Evolutionary conservation across 2,329 filamentous ascomycete species (phyloP).

Genomic region (Lecanicillium sp.): DNA sequence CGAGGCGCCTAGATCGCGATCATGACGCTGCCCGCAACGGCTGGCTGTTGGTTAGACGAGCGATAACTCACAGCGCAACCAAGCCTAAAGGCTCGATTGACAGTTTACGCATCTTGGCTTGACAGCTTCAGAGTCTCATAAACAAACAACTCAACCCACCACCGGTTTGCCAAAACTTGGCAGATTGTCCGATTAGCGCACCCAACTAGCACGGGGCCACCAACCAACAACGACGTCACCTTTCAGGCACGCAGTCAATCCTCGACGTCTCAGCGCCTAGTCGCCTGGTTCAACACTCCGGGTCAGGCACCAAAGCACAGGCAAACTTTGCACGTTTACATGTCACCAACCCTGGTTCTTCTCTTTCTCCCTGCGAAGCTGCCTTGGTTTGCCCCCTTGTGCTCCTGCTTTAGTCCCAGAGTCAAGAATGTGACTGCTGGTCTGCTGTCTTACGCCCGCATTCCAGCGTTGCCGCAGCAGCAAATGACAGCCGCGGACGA

Average conservation of each 20-base stretch:
- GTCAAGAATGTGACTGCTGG: conserved; percentile 2
- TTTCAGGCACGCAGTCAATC: too few species aligned
- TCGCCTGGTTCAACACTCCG: background rate
- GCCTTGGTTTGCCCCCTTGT: background rate
- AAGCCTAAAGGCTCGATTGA: background rate
- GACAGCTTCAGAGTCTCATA: too few species aligned
- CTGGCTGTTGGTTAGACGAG: too few species aligned
- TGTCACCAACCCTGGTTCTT: background rate
- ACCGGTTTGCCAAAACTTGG: too few species aligned
- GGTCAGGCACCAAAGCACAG: background rate
- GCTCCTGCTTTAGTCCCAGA: background rate
- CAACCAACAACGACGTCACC: too few species aligned
- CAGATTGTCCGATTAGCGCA: too few species aligned
- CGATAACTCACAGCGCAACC: too few species aligned
- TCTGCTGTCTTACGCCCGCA: background rate
- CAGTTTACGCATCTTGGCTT: too few species aligned
- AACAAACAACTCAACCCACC: too few species aligned
- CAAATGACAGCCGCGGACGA: background rate
- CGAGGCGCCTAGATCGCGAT: background rate
- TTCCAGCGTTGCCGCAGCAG: background rate
- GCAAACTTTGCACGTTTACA: background rate
- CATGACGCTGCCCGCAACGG: background rate
- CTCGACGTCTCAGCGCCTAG: too few species aligned
- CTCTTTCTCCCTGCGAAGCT: background rate
- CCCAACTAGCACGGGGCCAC: too few species aligned